Conservation (phyloP, 1,139 yeast species). For the Blastobotrys arbuscula region DNA sequence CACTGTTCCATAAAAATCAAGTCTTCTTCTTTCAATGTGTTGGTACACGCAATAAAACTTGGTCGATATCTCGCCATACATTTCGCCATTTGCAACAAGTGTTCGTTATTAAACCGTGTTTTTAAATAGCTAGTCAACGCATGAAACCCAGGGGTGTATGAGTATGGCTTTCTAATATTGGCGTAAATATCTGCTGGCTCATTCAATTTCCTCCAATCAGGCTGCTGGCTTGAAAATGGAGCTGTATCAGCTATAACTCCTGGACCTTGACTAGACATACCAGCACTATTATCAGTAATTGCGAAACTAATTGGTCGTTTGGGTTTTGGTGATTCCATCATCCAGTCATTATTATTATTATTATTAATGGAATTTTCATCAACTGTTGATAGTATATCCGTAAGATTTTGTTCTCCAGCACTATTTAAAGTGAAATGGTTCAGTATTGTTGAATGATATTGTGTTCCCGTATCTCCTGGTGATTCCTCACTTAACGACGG, state of each 20-base stretch:
- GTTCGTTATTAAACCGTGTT: conserved; percentile 60
- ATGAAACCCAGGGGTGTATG: conserved; percentile 89
- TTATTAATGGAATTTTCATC: conserved; percentile 13
- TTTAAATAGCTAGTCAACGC: conserved; percentile 68
- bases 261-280: background rate
- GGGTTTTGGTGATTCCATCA: conserved; percentile 17
- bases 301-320: conserved; percentile 26
- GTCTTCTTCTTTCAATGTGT: conserved; percentile 82
- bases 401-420: conserved; percentile 17
- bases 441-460: conserved; percentile 14
- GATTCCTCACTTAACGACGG: conserved; percentile 28
- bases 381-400: conserved; percentile 23
- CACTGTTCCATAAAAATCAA: conserved; percentile 94
- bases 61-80: conserved; percentile 89
- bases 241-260: conserved; percentile 15
- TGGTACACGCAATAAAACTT: conserved; percentile 86
- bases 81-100: conserved; percentile 77
- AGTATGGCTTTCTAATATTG: conserved; percentile 50
- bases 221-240: conserved; percentile 9
- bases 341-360: background rate
- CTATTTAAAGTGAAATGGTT: conserved; percentile 17
- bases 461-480: conserved; percentile 13
- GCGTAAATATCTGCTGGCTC: conserved; percentile 31
- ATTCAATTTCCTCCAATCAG: conserved; percentile 36
- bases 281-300: conserved; percentile 17